Conservation (phyloP, 2,329 filamentous ascomycete genomes). For the Botrytis sinoallii region DNA sequence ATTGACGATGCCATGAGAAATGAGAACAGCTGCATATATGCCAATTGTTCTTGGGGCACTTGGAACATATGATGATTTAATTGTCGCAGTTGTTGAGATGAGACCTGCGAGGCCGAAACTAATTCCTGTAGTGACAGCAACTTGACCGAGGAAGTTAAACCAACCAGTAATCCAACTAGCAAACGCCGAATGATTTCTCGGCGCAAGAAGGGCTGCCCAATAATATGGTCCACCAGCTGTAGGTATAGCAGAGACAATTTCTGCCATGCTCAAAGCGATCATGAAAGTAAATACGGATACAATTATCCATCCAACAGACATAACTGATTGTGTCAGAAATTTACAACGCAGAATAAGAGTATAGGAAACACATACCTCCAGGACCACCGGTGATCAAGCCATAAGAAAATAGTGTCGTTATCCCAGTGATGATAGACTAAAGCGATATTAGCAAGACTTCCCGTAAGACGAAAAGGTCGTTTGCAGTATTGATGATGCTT, state of each 20-base stretch:
- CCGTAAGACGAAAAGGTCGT: neutral
- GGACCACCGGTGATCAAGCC: slow-evolving; percentile 54
- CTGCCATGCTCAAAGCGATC: slow-evolving; percentile 55
- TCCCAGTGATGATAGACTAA: slow-evolving; percentile 56
- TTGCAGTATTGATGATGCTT: neutral
- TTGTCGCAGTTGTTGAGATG: slow-evolving; percentile 45
- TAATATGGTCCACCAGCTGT: slow-evolving; percentile 59
- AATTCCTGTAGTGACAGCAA: slow-evolving; percentile 49
- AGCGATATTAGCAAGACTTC: neutral
- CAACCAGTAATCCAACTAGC: slow-evolving; percentile 48
- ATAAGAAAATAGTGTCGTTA: slow-evolving; percentile 57
- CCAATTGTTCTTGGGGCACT: slow-evolving; percentile 51
- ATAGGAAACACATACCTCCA: slow-evolving; percentile 45
- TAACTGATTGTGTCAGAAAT: slow-evolving; percentile 41
- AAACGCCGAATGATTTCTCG: slow-evolving; percentile 45
- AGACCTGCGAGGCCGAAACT: slow-evolving; percentile 46
- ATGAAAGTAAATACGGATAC: slow-evolving; percentile 54
- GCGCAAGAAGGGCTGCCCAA: slow-evolving; percentile 57
- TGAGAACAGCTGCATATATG: slow-evolving; percentile 56
- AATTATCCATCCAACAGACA: slow-evolving; percentile 55
- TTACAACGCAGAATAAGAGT: neutral
- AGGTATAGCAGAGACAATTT: slow-evolving; percentile 58
- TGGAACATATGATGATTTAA: slow-evolving; percentile 44
- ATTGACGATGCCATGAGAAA: slow-evolving; percentile 54
- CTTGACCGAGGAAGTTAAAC: slow-evolving; percentile 49